Evolutionary conservation across 352 stramenopile genomes (phyloP).

Genomic region (Phytophthora ohioensis): DNA sequence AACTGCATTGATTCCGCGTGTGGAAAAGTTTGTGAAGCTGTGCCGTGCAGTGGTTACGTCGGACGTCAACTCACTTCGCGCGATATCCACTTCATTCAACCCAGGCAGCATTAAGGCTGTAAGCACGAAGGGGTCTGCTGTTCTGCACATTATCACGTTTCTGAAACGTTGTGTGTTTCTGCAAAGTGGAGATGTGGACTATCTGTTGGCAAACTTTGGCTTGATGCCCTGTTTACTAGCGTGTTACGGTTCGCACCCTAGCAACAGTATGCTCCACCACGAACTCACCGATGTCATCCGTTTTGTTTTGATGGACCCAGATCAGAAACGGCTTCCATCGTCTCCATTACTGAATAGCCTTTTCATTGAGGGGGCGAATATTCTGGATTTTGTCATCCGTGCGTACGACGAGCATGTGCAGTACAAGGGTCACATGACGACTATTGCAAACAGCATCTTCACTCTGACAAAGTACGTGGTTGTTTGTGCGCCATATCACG

Average conservation of each 20-base stretch:
- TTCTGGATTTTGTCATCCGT: constrained; percentile 85
- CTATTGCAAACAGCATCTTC: constrained; percentile 91
- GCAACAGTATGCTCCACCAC: constrained; percentile 87
- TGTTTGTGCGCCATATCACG: constrained; percentile 7
- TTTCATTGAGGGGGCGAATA: constrained; percentile 74
- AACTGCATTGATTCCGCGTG: constrained; percentile 62
- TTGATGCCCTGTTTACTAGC: constrained; percentile 86
- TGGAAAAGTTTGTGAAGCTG: constrained; percentile 83
- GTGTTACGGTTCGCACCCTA: constrained; percentile 81
- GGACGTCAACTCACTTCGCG: constrained; percentile 54
- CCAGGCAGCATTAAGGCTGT: constrained; percentile 52
- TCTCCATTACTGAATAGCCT: constrained; percentile 84
- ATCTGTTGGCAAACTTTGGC: constrained; percentile 72
- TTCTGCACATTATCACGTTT: constrained; percentile 84
- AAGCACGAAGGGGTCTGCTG: constrained; percentile 70
- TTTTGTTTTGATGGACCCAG: constrained; percentile 86
- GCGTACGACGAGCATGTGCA: constrained; percentile 82
- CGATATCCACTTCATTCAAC: constrained; percentile 54
- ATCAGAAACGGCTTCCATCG: constrained; percentile 81
- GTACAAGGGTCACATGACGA: constrained; percentile 91
- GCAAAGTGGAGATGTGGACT: constrained; percentile 76
- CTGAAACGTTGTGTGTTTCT: constrained; percentile 86
- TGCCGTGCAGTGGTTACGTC: constrained; percentile 70
- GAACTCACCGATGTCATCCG: constrained; percentile 89
- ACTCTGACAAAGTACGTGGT: constrained; percentile 82